phyloP scores from a whole-genome alignment of 2,329 filamentous ascomycete species.

The Corinectria fuckeliana region DNA sequence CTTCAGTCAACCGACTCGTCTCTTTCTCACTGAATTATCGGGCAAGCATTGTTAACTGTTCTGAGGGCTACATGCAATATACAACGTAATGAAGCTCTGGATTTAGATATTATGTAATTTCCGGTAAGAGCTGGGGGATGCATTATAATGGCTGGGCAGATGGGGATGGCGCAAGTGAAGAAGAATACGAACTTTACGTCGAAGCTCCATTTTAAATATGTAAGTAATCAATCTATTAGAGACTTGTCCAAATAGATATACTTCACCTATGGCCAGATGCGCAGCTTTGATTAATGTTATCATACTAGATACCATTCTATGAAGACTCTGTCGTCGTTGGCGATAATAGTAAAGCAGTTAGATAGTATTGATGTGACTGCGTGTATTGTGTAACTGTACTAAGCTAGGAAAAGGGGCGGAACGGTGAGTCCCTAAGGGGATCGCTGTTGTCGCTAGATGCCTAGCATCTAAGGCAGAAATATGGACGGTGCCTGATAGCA shows the following conservation, averaged over 20 bases:
- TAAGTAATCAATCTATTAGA: background rate
- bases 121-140: background rate
- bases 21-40: background rate
- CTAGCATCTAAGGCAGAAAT: too few relatives aligned
- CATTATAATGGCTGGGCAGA: background rate
- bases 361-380: too few relatives aligned
- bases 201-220: background rate
- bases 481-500: too few relatives aligned
- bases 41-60: background rate
- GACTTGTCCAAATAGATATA: background rate
- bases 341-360: too few relatives aligned
- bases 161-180: background rate
- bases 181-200: constrained; percentile 2
- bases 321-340: too few relatives aligned
- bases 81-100: constrained; percentile 8
- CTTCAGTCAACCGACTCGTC: background rate
- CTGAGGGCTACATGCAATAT: background rate
- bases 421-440: too few relatives aligned
- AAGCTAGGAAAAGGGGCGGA: too few relatives aligned
- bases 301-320: background rate
- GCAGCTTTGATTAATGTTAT: background rate
- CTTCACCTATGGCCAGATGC: background rate
- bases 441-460: too few relatives aligned
- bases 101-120: constrained; percentile 12
- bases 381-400: too few relatives aligned